A percentile compares a stretch with the other conserved stretches of the same genome.
Conservation (phyloP, 2,329 filamentous ascomycete species). For the Claviceps purpurea region DNA sequence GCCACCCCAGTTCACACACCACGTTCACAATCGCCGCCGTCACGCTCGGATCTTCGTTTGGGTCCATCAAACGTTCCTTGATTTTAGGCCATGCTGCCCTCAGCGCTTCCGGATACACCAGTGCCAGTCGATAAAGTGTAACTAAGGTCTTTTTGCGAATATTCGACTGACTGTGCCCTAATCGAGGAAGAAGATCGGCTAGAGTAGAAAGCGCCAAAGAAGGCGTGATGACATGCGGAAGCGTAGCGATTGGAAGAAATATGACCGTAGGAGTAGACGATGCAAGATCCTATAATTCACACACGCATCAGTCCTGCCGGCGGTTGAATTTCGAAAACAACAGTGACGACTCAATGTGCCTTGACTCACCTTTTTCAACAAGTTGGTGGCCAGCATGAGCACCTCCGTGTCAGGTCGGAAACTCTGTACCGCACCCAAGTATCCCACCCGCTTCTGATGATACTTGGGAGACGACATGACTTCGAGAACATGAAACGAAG, state of each 20-base stretch:
- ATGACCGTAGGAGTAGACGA: slow-evolving; percentile 63
- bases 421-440: slow-evolving; percentile 89
- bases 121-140: slow-evolving; percentile 78
- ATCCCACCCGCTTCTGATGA: slow-evolving; percentile 88
- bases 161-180: slow-evolving; percentile 72
- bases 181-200: slow-evolving; percentile 69
- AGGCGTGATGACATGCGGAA: slow-evolving; percentile 91
- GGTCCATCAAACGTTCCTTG: slow-evolving; percentile 84
- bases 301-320: neutral
- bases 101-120: slow-evolving; percentile 93
- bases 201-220: slow-evolving; percentile 84
- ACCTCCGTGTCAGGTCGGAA: slow-evolving; percentile 94
- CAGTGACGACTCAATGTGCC: neutral
- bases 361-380: slow-evolving; percentile 68
- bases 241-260: slow-evolving; percentile 70
- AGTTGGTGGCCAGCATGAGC: slow-evolving; percentile 90
- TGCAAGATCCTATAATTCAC: slow-evolving; percentile 46
- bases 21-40: slow-evolving; percentile 96
- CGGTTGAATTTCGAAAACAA: neutral
- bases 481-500: slow-evolving; percentile 93
- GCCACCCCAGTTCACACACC: slow-evolving; percentile 89
- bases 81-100: slow-evolving; percentile 94
- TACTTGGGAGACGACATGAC: slow-evolving; percentile 97
- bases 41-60: slow-evolving; percentile 79
- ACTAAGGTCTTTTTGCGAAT: slow-evolving; percentile 95